phyloP scores from a whole-genome alignment of 371 early-diverging fungal species.

The Mucor circinelloides region DNA sequence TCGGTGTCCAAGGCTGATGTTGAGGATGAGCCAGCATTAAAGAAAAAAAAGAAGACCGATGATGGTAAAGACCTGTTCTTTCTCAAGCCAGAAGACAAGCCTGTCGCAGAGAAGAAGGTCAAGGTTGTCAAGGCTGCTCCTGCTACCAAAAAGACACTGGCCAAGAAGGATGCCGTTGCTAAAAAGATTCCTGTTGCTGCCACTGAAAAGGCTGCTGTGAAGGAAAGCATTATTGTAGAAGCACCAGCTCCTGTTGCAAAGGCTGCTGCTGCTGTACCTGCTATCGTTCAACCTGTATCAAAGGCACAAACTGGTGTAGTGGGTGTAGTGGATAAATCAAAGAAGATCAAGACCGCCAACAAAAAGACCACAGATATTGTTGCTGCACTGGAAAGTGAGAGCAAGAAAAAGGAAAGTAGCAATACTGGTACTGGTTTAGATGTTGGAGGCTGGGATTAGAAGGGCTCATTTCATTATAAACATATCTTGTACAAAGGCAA shows the following conservation, averaged over 20 bases:
- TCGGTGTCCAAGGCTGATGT: neutral
- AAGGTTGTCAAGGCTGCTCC: neutral
- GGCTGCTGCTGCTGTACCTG: neutral
- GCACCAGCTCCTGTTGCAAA: neutral
- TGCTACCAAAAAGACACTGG: neutral
- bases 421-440: slow-evolving; percentile 41
- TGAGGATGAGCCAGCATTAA: slow-evolving; percentile 7
- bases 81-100: slow-evolving; percentile 15
- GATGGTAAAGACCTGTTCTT: slow-evolving; percentile 16
- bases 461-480: neutral
- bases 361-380: slow-evolving; percentile 29
- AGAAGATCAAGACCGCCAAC: slow-evolving; percentile 20
- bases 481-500: neutral
- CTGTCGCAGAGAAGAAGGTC: neutral
- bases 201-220: slow-evolving; percentile 4
- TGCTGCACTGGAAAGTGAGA: slow-evolving; percentile 31
- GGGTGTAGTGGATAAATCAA: slow-evolving; percentile 56
- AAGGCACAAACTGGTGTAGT: slow-evolving; percentile 60
- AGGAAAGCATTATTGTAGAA: neutral
- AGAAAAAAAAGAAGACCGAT: slow-evolving; percentile 16
- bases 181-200: neutral
- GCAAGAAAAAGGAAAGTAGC: slow-evolving; percentile 14
- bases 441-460: slow-evolving; percentile 56
- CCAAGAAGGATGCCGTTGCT: neutral
- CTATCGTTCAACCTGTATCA: slow-evolving; percentile 9